Base-by-base conservation (phyloP, 23 red algal species). In the Gracilariopsis chorda region DNA sequence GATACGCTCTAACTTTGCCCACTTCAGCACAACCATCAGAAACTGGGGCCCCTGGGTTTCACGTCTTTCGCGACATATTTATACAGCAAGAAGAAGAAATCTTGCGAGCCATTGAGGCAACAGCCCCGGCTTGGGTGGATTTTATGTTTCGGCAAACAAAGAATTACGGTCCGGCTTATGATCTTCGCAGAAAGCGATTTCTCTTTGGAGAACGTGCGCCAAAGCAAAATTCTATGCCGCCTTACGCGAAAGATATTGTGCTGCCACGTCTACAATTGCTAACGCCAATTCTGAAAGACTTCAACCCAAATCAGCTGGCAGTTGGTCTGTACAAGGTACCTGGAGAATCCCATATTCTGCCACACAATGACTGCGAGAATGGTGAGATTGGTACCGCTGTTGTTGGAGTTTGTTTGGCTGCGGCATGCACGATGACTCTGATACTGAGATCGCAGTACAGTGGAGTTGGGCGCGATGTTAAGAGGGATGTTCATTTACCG, bases 341-440 rank as follows among this genome's bases (percentile, higher is more conserved):
- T 37, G 48, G 64, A 58, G 76, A 82, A 30, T 53, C 57, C 51
- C 75, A 80, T 56, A 91, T 91, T n/a, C 46, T 69, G 30, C 88
- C 88, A 7, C 88, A 91, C 72, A 91, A 91, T 62, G 88, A 91
- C 36, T 82, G 77, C 28, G 88, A 91, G 24, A 82, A 36, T 27
- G 88, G 74, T 42, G 33, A 82, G 25, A 80, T 91, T 80, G 62
- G 51, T 14, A 82, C 77, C 0, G 88, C 88, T 7, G 88, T 91
- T 1, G 88, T 82, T 20, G 88, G 88, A 2, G 88, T 91, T 29
- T 91, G 88, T 73, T 39, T 91, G 4, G 88, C 65, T 4, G 88
- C 51, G n/a, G 88, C 88, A 0, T 80, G 75, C 24, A 80, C 72
- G 2, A 91, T 91, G 88, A 91, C 88, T 12, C 77, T 91, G 7